Evolutionary conservation across 345 rosid species (phyloP).

Genomic region (Hibiscus mutabilis): DNA sequence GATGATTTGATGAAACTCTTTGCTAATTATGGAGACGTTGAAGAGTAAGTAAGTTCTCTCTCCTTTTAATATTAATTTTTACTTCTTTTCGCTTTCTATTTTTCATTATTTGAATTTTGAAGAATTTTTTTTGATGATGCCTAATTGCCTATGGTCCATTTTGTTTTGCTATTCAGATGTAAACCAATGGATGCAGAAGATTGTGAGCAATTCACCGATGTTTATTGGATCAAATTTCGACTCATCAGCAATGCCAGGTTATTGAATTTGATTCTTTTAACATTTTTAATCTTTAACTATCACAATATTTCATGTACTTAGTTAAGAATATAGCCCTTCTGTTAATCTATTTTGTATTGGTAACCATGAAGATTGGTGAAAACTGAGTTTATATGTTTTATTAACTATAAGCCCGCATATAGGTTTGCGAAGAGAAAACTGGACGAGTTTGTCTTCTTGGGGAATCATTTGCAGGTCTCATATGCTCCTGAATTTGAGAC

Average conservation of each 20-base stretch:
- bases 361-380: not conserved
- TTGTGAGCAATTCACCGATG: constrained; percentile 70
- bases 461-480: constrained; percentile 59
- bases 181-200: constrained; percentile 97
- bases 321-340: too few relatives aligned
- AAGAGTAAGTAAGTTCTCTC: constrained; percentile 49
- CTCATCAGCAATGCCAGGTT: constrained; percentile 70
- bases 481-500: constrained; percentile 82
- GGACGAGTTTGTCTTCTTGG: constrained; percentile 73
- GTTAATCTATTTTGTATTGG: too few relatives aligned
- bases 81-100: not conserved
- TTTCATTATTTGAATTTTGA: not conserved
- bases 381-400: not conserved
- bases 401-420: not conserved
- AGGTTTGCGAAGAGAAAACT: constrained; percentile 89
- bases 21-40: constrained; percentile 65
- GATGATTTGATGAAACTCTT: constrained; percentile 70
- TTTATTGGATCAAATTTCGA: constrained; percentile 71
- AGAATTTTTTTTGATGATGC: not conserved
- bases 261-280: not conserved
- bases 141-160: not conserved
- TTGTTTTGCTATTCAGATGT: constrained; percentile 30
- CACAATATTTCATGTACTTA: too few relatives aligned
- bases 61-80: not conserved
- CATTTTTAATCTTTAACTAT: not conserved